phyloP scores from a whole-genome alignment of 768 basidiomycete species.

The Pulveroboletus ravenelii region DNA sequence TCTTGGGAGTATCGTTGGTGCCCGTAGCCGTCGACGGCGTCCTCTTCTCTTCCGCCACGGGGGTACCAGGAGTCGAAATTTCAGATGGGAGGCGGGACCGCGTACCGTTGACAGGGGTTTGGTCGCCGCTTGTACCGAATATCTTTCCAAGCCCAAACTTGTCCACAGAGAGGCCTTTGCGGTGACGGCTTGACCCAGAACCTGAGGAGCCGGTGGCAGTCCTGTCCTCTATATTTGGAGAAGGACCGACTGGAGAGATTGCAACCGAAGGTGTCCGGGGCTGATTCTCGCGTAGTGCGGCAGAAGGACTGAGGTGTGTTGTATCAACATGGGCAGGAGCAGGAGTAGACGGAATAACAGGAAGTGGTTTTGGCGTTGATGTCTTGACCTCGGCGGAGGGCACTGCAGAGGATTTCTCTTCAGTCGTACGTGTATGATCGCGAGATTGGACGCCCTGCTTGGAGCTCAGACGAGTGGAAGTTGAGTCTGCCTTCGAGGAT shows the following conservation, averaged over 20 bases:
- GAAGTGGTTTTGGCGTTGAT: constrained; percentile 27
- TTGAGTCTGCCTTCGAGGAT: constrained; percentile 12
- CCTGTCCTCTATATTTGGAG: constrained; percentile 27
- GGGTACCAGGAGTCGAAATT: constrained; percentile 28
- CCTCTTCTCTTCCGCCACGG: constrained; percentile 17
- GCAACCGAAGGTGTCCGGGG: constrained; percentile 30
- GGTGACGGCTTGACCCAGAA: constrained; percentile 48
- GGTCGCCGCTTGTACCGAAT: constrained; percentile 46
- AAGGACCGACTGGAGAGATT: constrained; percentile 42
- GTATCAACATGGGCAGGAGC: constrained; percentile 18
- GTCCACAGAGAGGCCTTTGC: constrained; percentile 71
- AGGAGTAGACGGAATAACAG: constrained; percentile 24
- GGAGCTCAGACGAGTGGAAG: constrained; percentile 8
- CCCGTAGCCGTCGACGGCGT: constrained; percentile 1
- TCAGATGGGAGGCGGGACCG: constrained; percentile 43
- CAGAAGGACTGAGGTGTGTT: constrained; percentile 18
- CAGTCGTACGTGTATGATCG: constrained; percentile 9
- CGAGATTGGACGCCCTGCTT: constrained; percentile 15
- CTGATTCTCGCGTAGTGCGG: constrained; percentile 26
- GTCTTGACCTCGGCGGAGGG: constrained; percentile 11
- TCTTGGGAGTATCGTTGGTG: constrained; percentile 21
- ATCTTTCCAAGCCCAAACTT: constrained; percentile 77
- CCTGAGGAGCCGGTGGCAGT: constrained; percentile 32
- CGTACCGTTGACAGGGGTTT: constrained; percentile 28
- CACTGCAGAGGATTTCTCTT: constrained; percentile 17